phyloP scores from a whole-genome alignment of 2,329 filamentous ascomycete genomes.

The Trichoderma asperellum region DNA sequence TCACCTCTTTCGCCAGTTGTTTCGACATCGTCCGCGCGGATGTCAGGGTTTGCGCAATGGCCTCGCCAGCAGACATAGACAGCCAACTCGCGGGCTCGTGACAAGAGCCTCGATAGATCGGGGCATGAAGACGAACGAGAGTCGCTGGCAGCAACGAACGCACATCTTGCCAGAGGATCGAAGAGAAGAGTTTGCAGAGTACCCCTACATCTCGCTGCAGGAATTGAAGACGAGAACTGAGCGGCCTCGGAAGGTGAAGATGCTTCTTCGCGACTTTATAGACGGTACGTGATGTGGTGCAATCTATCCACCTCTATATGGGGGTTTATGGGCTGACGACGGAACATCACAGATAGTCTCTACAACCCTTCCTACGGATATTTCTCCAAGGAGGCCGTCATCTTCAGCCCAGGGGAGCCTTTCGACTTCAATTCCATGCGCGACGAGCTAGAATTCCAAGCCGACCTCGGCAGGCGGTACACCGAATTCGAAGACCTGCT shows the following conservation, averaged over 20 bases:
- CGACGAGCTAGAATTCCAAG: constrained; percentile 85
- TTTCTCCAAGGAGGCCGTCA: constrained; percentile 94
- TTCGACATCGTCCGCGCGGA: constrained; percentile 61
- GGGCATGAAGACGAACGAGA: constrained; percentile 60
- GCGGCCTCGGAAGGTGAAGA: constrained; percentile 86
- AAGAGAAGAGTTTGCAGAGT: constrained; percentile 76
- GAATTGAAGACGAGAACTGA: constrained; percentile 73
- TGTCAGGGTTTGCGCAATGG: constrained; percentile 40
- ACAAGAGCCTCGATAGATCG: constrained; percentile 42
- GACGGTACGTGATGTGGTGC: constrained; percentile 64
- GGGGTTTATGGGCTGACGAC: background rate
- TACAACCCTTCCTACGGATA: constrained; percentile 96
- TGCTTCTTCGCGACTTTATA: constrained; percentile 96
- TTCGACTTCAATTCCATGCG: constrained; percentile 83
- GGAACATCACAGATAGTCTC: constrained; percentile 68
- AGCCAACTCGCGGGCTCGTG: constrained; percentile 36
- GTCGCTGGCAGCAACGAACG: constrained; percentile 83
- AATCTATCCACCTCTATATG: constrained; percentile 24
- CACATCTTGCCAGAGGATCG: constrained; percentile 77
- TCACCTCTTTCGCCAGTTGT: constrained; percentile 83
- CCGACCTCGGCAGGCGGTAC: constrained; percentile 76
- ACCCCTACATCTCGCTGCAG: constrained; percentile 82
- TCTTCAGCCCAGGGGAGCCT: constrained; percentile 89
- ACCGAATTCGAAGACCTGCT: constrained; percentile 87
- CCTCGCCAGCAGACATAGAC: constrained; percentile 7